phyloP scores from a whole-genome alignment of 1,139 yeast species.

The Nakaseomyces uthaithaninus region DNA sequence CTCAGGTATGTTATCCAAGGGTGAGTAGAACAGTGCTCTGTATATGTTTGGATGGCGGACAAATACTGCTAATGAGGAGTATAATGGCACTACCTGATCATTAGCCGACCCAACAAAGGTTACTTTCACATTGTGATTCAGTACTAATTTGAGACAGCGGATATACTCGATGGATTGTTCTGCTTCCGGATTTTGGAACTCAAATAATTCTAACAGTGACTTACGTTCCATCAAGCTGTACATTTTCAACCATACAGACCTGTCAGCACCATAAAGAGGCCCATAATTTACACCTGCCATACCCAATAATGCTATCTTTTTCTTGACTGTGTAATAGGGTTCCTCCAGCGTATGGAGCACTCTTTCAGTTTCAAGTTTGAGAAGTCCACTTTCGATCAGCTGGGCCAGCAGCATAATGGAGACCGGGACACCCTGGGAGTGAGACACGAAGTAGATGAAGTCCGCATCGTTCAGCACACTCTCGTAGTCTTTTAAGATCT shows the following conservation, averaged over 20 bases:
- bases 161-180: slow-evolving; percentile 3
- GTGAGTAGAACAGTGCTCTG: slow-evolving; percentile 1
- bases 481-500: background rate
- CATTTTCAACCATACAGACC: background rate
- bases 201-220: slow-evolving; percentile 5
- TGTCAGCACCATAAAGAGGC: background rate
- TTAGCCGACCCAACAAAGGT: slow-evolving; percentile 7
- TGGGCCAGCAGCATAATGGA: slow-evolving; percentile 3
- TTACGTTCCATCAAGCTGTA: slow-evolving; percentile 1
- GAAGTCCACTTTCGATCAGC: background rate
- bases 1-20: background rate
- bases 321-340: background rate
- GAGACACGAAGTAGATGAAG: slow-evolving; percentile 1
- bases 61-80: slow-evolving; percentile 5
- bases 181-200: background rate
- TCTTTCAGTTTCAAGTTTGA: background rate
- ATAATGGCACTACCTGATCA: slow-evolving; percentile 7
- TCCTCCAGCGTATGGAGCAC: background rate
- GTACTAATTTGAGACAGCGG: background rate
- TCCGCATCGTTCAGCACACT: background rate
- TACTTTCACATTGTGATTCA: slow-evolving; percentile 1
- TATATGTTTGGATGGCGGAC: slow-evolving; percentile 4
- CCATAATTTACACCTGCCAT: slow-evolving; percentile 7
- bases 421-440: slow-evolving; percentile 7
- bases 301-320: background rate